These are phyloP conservation scores for Thalassiosira profunda DNA, from an alignment of 108 stramenopile genomes.

Conservation along the genomic window DNA sequence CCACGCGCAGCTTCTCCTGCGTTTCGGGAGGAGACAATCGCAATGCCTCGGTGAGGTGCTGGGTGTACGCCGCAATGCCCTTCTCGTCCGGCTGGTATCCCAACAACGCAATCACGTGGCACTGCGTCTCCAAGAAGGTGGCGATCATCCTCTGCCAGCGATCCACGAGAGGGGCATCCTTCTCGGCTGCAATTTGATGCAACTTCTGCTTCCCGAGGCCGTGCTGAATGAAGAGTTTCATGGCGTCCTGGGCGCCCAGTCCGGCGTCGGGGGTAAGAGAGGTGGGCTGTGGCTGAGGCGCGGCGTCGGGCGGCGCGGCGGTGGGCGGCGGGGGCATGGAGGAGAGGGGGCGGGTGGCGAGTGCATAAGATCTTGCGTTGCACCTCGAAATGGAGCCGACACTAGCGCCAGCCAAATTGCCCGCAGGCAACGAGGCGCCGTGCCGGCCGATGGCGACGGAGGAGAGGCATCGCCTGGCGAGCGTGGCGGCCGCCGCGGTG, in stretches of 20 bases:
- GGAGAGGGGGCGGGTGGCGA: too few relatives aligned
- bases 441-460: too few relatives aligned
- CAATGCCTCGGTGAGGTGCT: constrained; percentile 62
- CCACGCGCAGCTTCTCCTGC: constrained; percentile 60
- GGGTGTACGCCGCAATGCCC: constrained; percentile 82
- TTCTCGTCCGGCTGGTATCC: constrained; percentile 77
- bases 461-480: too few relatives aligned
- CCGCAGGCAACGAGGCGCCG: too few relatives aligned
- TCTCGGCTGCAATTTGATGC: constrained; percentile 44
- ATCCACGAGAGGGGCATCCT: constrained; percentile 47
- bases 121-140: constrained; percentile 74
- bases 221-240: constrained; percentile 52
- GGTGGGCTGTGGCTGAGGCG: too few relatives aligned
- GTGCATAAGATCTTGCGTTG: too few relatives aligned
- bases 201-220: constrained; percentile 68
- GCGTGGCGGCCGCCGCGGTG: too few relatives aligned
- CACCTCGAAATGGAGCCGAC: too few relatives aligned
- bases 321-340: too few relatives aligned
- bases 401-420: too few relatives aligned
- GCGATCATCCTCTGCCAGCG: constrained; percentile 93
- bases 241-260: constrained; percentile 58
- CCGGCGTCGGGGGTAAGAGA: constrained; percentile 66
- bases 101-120: constrained; percentile 73
- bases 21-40: constrained; percentile 36
- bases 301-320: too few relatives aligned